phyloP scores from a whole-genome alignment of 768 basidiomycete species.

The Leccinum arenicola region DNA sequence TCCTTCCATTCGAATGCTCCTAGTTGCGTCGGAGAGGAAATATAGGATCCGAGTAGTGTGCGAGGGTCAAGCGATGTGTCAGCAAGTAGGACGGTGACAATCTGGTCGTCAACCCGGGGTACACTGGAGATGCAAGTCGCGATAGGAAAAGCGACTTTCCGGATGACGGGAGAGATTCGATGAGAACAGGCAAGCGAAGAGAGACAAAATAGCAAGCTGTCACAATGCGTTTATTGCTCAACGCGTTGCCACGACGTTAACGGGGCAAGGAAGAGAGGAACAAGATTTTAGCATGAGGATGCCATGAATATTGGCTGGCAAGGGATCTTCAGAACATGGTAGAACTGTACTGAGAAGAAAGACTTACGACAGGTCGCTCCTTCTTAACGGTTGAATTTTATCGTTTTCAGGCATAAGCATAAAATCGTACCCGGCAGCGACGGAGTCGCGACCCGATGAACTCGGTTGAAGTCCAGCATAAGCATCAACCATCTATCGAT shows the following conservation, averaged over 20 bases:
- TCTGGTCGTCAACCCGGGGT: constrained; percentile 62
- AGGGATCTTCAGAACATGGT: constrained; percentile 11
- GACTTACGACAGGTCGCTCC: constrained; percentile 54
- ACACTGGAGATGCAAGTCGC: constrained; percentile 66
- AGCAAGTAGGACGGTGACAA: constrained; percentile 86
- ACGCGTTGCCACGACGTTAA: constrained; percentile 58
- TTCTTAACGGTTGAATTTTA: constrained; percentile 33
- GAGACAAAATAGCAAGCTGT: constrained; percentile 59
- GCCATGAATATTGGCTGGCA: constrained; percentile 62
- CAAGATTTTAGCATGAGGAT: constrained; percentile 58
- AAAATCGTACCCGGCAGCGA: constrained; percentile 48
- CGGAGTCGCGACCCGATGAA: constrained; percentile 46
- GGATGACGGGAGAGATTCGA: constrained; percentile 85
- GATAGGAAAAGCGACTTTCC: constrained; percentile 83
- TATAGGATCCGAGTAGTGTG: constrained; percentile 87
- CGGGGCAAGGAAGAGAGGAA: constrained; percentile 19
- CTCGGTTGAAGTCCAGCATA: constrained; percentile 59
- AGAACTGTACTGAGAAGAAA: constrained; percentile 1
- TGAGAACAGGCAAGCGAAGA: constrained; percentile 69
- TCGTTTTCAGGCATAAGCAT: constrained; percentile 35
- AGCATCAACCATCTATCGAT: constrained; percentile 86
- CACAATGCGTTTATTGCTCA: constrained; percentile 59
- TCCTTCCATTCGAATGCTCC: constrained; percentile 97
- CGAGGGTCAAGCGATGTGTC: constrained; percentile 96
- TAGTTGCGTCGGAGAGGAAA: constrained; percentile 77